Evolutionary conservation across 139 green algal genomes (phyloP).

Genomic region (Dunaliella sp.): DNA sequence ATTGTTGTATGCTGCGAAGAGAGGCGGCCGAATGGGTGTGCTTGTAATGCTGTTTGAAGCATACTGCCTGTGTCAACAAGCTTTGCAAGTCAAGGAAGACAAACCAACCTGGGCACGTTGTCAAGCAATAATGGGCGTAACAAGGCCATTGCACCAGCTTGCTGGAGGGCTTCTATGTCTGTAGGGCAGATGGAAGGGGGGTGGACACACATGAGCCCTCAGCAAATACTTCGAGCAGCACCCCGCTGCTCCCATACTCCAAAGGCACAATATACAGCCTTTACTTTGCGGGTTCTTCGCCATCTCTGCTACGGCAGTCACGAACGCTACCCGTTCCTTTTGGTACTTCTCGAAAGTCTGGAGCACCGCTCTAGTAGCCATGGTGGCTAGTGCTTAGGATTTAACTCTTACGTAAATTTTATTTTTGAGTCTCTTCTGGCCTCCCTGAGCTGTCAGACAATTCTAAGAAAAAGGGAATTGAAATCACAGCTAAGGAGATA

Average conservation of each 20-base stretch:
- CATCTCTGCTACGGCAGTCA: slow-evolving; percentile 80
- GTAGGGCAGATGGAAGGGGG: slow-evolving; percentile 8
- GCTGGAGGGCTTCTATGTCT: slow-evolving; percentile 84
- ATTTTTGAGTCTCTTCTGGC: too few relatives aligned
- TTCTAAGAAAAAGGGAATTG: too few relatives aligned
- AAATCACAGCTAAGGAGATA: too few relatives aligned
- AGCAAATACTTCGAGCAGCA: slow-evolving; percentile 8
- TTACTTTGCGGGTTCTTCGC: slow-evolving; percentile 66
- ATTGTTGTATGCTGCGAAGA: slow-evolving; percentile 79
- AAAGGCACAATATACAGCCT: slow-evolving; percentile 14
- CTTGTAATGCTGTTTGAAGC: too few relatives aligned
- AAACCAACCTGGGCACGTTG: slow-evolving; percentile 73
- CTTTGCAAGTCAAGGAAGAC: too few relatives aligned
- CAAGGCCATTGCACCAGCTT: slow-evolving; percentile 78
- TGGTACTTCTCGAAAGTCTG: slow-evolving; percentile 84
- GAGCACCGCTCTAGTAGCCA: slow-evolving; percentile 70
- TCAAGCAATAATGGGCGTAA: slow-evolving; percentile 81
- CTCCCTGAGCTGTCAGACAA: too few relatives aligned
- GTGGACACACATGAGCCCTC: too few relatives aligned
- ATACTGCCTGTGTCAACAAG: too few relatives aligned
- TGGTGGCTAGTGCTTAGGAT: too few relatives aligned
- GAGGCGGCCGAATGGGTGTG: too few relatives aligned
- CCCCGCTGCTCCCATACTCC: not conserved
- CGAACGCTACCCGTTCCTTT: slow-evolving; percentile 79
- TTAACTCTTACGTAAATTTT: too few relatives aligned